phyloP scores from a whole-genome alignment of 2,329 filamentous ascomycete genomes.

The Diaporthe destruens region DNA sequence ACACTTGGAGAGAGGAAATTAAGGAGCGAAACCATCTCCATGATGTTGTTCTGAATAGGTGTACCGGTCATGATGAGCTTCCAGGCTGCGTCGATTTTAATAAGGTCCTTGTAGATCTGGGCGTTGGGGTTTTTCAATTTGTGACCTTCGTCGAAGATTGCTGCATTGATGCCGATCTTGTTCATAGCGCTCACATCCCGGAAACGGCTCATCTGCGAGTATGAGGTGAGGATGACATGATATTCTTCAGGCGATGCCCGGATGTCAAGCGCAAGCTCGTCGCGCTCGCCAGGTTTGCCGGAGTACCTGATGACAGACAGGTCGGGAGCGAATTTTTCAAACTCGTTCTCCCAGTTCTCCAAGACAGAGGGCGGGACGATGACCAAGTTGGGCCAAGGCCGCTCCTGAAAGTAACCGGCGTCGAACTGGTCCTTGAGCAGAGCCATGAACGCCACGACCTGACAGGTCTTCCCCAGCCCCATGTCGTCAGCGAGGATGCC shows the following conservation, averaged over 20 bases:
- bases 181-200: constrained; percentile 65
- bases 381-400: constrained; percentile 81
- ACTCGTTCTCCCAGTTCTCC: constrained; percentile 96
- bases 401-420: constrained; percentile 43
- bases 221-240: constrained; percentile 71
- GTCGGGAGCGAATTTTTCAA: constrained; percentile 84
- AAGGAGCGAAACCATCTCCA: constrained; percentile 89
- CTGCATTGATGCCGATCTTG: constrained; percentile 62
- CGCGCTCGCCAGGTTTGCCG: constrained; percentile 76
- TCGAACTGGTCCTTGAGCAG: constrained; percentile 79
- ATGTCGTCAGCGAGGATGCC: constrained; percentile 98
- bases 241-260: constrained; percentile 75
- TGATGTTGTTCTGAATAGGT: constrained; percentile 92
- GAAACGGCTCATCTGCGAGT: constrained; percentile 68
- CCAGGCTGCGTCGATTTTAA: constrained; percentile 83
- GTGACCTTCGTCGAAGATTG: constrained; percentile 95
- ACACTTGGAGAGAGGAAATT: constrained; percentile 93
- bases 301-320: constrained; percentile 79
- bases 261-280: constrained; percentile 73
- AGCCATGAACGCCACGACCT: constrained; percentile 92
- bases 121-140: constrained; percentile 90
- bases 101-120: constrained; percentile 82
- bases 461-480: constrained; percentile 96
- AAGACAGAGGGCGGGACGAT: constrained; percentile 94
- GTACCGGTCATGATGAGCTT: constrained; percentile 90